Base-by-base conservation (phyloP, 257 asterid genomes). In the Solanum appendiculatum region DNA sequence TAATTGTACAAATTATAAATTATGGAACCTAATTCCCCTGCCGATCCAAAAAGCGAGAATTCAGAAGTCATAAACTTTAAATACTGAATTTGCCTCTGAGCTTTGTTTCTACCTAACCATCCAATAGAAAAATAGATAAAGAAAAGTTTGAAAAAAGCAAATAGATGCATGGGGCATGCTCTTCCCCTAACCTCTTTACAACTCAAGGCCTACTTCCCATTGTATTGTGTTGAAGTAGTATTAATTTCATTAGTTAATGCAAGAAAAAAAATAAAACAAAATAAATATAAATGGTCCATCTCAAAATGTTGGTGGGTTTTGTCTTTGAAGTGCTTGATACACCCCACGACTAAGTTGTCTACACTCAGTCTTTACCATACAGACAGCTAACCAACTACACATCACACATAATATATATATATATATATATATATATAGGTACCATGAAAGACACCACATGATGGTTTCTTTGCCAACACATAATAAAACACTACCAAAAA, bases 221-320 rank as follows among this genome's bases (percentile, higher is more conserved):
- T 40, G 33, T 68, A 25, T 18, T 48, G 64, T 56, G 64, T 84
- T 77, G 60, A 75, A 74, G 66, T 31, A 82, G 82, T 74, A n/a
- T 51, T 51, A 51, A 80, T 69, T 39, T 42, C 20, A 68, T 29
- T 64, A 81, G 83, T 86, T 73, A 87, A 82, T 87, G 88, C 73
- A 72, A 46, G 31, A 42, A 33, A 25, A 36, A 42, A 40, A 58
- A 54, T 2, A 72, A 37, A 2, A n/a, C n/a, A 7, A 70, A 27
- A 29, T 1, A 72, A 37, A 37, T 1, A 12, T 3, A 85, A 82
- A 86, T 54, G 92, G 89, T 72, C 88, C 92, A 86, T 73, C 58
- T 86, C 91, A 85, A 90, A 7, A 82, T 75, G 91, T 86, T 90
- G 90, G 92, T 91, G 91, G 91, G 87, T 88, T 89, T 90, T 88